A percentile compares a stretch with the other conserved stretches of the same genome.
phyloP scores from a whole-genome alignment of 441 rosid species.

The Breynia disticha region DNA sequence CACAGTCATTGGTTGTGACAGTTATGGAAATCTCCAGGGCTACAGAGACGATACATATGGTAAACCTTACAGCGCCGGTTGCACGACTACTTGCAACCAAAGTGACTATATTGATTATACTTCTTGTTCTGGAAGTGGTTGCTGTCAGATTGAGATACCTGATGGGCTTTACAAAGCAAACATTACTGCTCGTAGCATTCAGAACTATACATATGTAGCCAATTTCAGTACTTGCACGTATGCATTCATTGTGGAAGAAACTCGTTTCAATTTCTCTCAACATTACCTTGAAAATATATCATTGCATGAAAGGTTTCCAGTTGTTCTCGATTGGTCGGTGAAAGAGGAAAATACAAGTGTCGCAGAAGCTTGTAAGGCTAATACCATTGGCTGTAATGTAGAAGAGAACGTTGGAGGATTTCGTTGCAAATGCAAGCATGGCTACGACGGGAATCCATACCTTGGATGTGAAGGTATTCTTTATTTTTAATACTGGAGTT shows the following conservation, averaged over 20 bases:
- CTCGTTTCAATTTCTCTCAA: too few relatives aligned
- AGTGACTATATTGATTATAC: background rate
- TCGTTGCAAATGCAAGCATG: conserved; percentile 16
- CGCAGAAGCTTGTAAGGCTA: background rate
- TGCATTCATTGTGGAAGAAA: too few relatives aligned
- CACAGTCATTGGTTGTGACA: conserved; percentile 10
- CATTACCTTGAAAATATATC: too few relatives aligned
- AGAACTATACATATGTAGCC: too few relatives aligned
- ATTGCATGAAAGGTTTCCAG: too few relatives aligned
- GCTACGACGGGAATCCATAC: conserved; percentile 26
- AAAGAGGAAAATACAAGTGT: too few relatives aligned
- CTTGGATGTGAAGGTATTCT: conserved; percentile 22
- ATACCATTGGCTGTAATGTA: background rate
- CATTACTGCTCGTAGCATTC: fast-evolving
- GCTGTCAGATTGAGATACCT: conserved; percentile 16
- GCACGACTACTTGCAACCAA: background rate
- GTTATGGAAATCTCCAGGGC: background rate
- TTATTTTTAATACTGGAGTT: background rate
- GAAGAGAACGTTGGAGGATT: background rate
- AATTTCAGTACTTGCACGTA: too few relatives aligned
- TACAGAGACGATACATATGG: too few relatives aligned
- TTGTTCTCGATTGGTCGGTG: too few relatives aligned
- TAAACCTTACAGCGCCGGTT: background rate
- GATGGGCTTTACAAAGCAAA: background rate
- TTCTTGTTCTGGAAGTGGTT: conserved; percentile 14